Percentiles rank a stretch among this genome's conserved stretches.
Conservation (phyloP, 305 asterid species). For the Ruellia speciosa region DNA sequence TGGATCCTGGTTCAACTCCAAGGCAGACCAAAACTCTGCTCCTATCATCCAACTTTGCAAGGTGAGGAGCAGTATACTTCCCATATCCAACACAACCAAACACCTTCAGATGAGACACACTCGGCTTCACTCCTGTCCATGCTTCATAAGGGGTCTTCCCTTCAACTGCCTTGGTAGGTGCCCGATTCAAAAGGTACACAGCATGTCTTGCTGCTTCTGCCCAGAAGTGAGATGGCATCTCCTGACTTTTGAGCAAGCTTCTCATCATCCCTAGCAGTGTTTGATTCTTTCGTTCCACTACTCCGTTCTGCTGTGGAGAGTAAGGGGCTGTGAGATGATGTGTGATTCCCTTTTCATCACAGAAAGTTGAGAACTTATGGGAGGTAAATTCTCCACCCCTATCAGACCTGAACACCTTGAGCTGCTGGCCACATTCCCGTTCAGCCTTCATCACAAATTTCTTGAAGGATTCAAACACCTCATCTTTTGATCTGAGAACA, state of each 20-base stretch:
- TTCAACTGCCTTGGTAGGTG: background rate
- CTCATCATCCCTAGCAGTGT: background rate
- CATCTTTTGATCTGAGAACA: background rate
- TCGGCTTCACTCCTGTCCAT: background rate
- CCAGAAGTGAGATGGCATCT: background rate
- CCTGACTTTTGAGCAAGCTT: background rate
- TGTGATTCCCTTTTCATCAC: background rate
- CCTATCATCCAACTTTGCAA: background rate
- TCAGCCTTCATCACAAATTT: background rate
- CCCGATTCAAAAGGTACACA: background rate
- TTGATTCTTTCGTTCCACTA: conserved; percentile 2
- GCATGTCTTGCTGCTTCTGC: background rate
- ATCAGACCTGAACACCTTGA: background rate
- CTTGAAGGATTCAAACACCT: background rate
- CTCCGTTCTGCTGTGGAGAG: conserved; percentile 6
- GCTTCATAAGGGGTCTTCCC: background rate
- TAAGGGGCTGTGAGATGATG: background rate
- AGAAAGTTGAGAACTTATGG: background rate
- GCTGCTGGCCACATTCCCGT: background rate
- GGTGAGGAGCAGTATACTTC: background rate
- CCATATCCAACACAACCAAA: conserved; percentile 2
- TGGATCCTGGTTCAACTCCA: background rate
- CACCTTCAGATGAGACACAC: background rate
- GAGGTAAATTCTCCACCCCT: conserved; percentile 1
- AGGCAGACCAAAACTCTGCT: background rate